Percentiles rank a stretch among this genome's conserved stretches.
Evolutionary conservation across 345 rosid species (phyloP).

Genomic region (Corchorus capsularis): DNA sequence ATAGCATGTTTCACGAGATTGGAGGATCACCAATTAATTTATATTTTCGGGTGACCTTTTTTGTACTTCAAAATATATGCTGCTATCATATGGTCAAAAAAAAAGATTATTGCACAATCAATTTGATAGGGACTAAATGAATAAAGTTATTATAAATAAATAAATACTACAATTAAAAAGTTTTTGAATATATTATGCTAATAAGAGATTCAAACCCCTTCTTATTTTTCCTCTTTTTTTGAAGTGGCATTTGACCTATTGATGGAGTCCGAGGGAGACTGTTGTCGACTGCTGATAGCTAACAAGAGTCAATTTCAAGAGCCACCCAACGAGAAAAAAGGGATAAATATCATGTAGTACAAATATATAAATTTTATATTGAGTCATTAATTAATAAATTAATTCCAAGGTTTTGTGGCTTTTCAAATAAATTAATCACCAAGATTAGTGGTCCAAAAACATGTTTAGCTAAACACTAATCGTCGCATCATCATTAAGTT

Average conservation of each 20-base stretch:
- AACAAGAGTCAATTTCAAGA: conserved; percentile 10
- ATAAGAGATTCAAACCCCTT: not conserved
- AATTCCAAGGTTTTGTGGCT: not conserved
- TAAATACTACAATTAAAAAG: not conserved
- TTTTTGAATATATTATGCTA: too few species aligned
- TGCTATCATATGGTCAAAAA: not conserved
- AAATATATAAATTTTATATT: not conserved
- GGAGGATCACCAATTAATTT: not conserved
- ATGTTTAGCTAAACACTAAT: not conserved
- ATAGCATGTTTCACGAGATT: not conserved
- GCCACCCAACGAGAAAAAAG: not conserved
- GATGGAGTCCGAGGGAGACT: not conserved
- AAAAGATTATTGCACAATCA: not conserved
- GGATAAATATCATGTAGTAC: not conserved
- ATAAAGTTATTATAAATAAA: not conserved
- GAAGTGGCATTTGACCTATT: not conserved
- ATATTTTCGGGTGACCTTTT: not conserved
- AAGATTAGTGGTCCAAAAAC: conserved; percentile 21
- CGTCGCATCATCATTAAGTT: not conserved
- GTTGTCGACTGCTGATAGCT: not conserved
- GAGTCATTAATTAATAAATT: not conserved
- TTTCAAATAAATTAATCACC: not conserved
- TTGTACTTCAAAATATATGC: not conserved
- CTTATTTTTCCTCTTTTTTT: not conserved
- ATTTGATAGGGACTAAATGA: conserved; percentile 6